phyloP scores from a whole-genome alignment of 805 yeast species.

The Spathaspora passalidarum region DNA sequence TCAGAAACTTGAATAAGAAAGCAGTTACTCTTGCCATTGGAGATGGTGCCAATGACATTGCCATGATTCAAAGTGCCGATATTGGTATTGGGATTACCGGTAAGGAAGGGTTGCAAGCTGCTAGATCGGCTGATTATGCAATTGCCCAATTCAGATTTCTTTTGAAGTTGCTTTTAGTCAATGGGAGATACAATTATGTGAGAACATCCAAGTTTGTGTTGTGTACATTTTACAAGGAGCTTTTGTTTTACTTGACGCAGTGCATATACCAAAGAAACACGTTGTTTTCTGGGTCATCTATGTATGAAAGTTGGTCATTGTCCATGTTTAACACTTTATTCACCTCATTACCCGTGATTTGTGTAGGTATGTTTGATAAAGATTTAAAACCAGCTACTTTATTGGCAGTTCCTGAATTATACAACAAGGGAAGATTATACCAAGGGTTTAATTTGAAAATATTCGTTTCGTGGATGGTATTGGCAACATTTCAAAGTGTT shows the following conservation, averaged over 20 bases:
- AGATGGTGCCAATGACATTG: constrained; percentile 98
- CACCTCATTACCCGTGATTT: constrained; percentile 87
- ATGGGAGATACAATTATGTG: constrained; percentile 93
- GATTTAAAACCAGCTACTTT: constrained; percentile 87
- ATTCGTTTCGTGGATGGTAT: constrained; percentile 73
- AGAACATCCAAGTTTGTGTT: constrained; percentile 89
- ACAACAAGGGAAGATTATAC: constrained; percentile 69
- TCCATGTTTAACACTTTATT: constrained; percentile 96
- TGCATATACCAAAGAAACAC: constrained; percentile 82
- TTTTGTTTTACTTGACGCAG: constrained; percentile 86
- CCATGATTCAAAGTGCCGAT: constrained; percentile 98
- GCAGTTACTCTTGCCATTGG: constrained; percentile 94
- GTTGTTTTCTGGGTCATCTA: constrained; percentile 86
- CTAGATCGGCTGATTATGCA: constrained; percentile 90
- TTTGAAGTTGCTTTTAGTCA: constrained; percentile 80
- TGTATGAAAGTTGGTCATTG: constrained; percentile 94
- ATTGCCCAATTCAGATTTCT: constrained; percentile 91
- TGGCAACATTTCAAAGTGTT: constrained; percentile 72
- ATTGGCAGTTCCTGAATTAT: constrained; percentile 88
- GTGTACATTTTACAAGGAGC: constrained; percentile 92
- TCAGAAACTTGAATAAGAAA: constrained; percentile 63
- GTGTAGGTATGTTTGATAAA: constrained; percentile 93
- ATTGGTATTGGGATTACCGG: constrained; percentile 98
- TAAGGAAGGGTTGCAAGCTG: constrained; percentile 95
- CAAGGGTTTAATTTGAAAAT: constrained; percentile 69